Base-by-base conservation (phyloP, 1,284 basidiomycete species). In the Retiboletus fuscus region DNA sequence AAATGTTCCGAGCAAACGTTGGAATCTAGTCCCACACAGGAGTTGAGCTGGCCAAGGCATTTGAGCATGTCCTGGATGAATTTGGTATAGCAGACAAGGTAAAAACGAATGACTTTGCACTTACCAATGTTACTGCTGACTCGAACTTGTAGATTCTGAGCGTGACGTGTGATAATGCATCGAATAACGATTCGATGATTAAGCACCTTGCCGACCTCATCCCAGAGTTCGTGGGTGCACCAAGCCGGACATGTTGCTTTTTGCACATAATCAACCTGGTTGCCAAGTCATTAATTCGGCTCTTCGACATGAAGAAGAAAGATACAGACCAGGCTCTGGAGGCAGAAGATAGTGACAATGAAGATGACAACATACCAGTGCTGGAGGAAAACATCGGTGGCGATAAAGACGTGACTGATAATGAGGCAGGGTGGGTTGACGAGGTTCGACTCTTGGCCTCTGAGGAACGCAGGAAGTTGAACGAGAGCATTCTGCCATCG, bases 221-320 rank as follows among this genome's bases (percentile, higher is more conserved):
- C 18, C 34, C 24, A 18, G 39, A 39, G n/a, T 61, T 61, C 22
- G 39, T 22, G 43, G 39, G 60, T 15, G 41, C 0, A n/a, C 30
- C 39, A 11, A 61, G 24, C 24, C 41, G 30, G n/a, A 26, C n/a
- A 16, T n/a, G 60, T 24, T 61, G 39, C 30, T 61, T 51, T 22
- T 28, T 61, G 46, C 49, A 53, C 43, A 51, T 49, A 12, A n/a
- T 57, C 49, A 68, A 61, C 20, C 61, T 68, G 16, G 44, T 68
- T 13, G 24, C 66, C 3, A 67, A 67, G 22, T 28, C 41, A 10
- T 24, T 67, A 6, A 15, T 67, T 4, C 8, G 7, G 6, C 30
- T 18, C 26, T 68, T 68, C 10, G 49, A 68, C 22, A 39, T 55
- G 15, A 55, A 55, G 22, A 64, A 64, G 20, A 51, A 64, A 20